Conservation (phyloP, 495 filamentous ascomycete genomes). For the Penicillium canescens region DNA sequence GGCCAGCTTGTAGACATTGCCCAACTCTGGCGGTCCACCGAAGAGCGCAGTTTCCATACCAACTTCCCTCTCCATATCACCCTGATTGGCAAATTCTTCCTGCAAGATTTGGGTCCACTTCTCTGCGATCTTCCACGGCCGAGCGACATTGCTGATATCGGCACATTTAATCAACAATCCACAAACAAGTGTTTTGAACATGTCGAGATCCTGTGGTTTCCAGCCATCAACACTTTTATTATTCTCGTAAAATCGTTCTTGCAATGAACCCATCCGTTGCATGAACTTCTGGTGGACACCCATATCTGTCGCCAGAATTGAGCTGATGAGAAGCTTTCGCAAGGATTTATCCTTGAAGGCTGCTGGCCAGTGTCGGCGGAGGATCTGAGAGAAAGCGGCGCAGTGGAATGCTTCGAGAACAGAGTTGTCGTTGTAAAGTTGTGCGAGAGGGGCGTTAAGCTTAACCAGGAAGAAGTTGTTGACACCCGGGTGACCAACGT, state of each 20-base stretch:
- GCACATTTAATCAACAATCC: conserved; percentile 95
- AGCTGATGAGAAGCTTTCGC: conserved; percentile 89
- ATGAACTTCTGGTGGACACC: conserved; percentile 95
- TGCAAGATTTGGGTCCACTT: conserved; percentile 89
- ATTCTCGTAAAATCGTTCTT: conserved; percentile 70
- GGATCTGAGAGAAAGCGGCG: conserved; percentile 93
- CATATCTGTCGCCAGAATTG: conserved; percentile 97
- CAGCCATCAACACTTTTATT: conserved; percentile 60
- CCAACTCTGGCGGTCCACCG: conserved; percentile 77
- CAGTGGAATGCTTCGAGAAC: conserved; percentile 98
- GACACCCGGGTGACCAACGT: conserved; percentile 96
- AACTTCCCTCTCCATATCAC: conserved; percentile 85
- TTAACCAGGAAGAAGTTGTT: conserved; percentile 96
- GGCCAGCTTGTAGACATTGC: conserved; percentile 77
- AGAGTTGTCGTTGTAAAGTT: conserved; percentile 96
- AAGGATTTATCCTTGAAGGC: conserved; percentile 73
- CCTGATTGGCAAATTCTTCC: conserved; percentile 92
- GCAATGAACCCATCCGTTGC: conserved; percentile 73
- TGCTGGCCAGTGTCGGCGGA: conserved; percentile 87
- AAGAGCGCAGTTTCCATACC: conserved; percentile 84
- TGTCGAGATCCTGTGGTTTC: conserved; percentile 67
- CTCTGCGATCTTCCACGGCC: conserved; percentile 76
- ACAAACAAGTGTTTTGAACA: conserved; percentile 77
- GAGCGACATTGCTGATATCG: conserved; percentile 96
- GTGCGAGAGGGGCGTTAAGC: conserved; percentile 91